Evolutionary conservation across 805 yeast species (phyloP).

Genomic region (Kodamaea laetipori): DNA sequence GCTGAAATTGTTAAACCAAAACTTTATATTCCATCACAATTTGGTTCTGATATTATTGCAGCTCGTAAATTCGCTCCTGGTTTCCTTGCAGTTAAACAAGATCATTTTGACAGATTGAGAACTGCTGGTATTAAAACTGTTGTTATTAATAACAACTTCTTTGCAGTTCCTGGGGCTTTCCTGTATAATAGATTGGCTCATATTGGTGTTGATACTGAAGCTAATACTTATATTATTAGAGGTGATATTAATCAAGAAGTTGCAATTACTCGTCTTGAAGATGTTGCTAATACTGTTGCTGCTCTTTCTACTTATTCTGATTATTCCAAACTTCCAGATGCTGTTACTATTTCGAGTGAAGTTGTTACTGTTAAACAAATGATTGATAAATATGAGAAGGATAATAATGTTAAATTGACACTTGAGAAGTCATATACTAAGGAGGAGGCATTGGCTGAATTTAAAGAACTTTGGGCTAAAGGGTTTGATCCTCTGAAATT

Average conservation of each 20-base stretch:
- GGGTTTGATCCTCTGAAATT: slow-evolving; percentile 38
- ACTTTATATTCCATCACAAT: slow-evolving; percentile 61
- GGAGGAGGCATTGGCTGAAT: slow-evolving; percentile 33
- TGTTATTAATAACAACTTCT: slow-evolving; percentile 43
- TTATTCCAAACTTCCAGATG: slow-evolving; percentile 44
- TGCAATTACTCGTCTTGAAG: slow-evolving; percentile 34
- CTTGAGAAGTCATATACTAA: slow-evolving; percentile 15
- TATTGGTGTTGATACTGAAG: slow-evolving; percentile 38
- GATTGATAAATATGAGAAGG: slow-evolving; percentile 41
- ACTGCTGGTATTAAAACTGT: slow-evolving; percentile 48
- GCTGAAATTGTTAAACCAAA: slow-evolving; percentile 46
- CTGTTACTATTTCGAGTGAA: slow-evolving; percentile 45
- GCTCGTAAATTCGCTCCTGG: slow-evolving; percentile 33
- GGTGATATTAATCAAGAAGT: slow-evolving; percentile 43
- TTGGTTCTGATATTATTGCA: slow-evolving; percentile 49
- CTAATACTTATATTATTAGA: slow-evolving; percentile 35
- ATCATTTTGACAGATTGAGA: slow-evolving; percentile 42
- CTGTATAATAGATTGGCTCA: slow-evolving; percentile 26
- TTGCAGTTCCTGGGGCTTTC: slow-evolving; percentile 37
- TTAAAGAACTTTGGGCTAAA: slow-evolving; percentile 25
- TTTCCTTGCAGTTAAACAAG: slow-evolving; percentile 32
- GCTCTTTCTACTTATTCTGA: slow-evolving; percentile 23
- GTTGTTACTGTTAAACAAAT: slow-evolving; percentile 41
- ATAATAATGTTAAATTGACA: slow-evolving; percentile 30
- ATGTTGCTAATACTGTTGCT: slow-evolving; percentile 20